Percentiles rank a stretch among this genome's conserved stretches.
These are phyloP conservation scores for Fraxinus albicans DNA, from an alignment of 305 asterid genomes.

Conservation along the genomic window DNA sequence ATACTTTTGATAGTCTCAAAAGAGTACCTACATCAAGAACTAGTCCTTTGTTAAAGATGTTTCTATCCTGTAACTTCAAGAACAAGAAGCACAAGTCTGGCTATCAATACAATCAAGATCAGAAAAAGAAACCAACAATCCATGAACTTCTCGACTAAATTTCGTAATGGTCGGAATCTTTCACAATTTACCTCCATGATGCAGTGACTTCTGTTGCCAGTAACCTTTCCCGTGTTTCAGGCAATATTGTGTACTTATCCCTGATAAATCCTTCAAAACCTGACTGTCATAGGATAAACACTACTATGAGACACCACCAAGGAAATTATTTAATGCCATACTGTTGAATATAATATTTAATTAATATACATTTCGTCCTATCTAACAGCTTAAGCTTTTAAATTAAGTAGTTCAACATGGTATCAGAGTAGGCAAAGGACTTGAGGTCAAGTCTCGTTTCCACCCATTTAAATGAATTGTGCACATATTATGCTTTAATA, in stretches of 20 bases:
- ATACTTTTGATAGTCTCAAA: slow-evolving; percentile 59
- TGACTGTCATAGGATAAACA: slow-evolving; percentile 53
- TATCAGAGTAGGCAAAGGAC: neutral
- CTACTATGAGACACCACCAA: slow-evolving; percentile 24
- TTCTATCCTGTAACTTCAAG: slow-evolving; percentile 4
- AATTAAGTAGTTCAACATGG: neutral
- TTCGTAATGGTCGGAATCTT: neutral
- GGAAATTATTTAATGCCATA: slow-evolving; percentile 7
- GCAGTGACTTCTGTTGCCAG: slow-evolving; percentile 93
- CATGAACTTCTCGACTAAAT: slow-evolving; percentile 4
- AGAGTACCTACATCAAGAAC: slow-evolving; percentile 55
- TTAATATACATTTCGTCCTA: neutral
- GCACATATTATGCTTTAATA: neutral
- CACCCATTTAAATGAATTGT: neutral
- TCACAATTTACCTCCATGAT: slow-evolving; percentile 66
- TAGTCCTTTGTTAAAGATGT: slow-evolving; percentile 15
- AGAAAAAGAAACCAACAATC: neutral
- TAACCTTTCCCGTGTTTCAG: slow-evolving; percentile 91
- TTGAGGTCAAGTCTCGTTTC: neutral
- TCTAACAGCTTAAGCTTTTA: neutral
- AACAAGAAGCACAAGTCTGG: slow-evolving; percentile 10
- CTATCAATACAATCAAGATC: slow-evolving; percentile 4
- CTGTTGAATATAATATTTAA: neutral
- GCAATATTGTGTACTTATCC: slow-evolving; percentile 83
- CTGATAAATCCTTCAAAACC: slow-evolving; percentile 94